Percentiles rank a stretch among this genome's conserved stretches.
Evolutionary conservation across 345 rosid genomes (phyloP).

Genomic region (Eucalyptus microcorys): DNA sequence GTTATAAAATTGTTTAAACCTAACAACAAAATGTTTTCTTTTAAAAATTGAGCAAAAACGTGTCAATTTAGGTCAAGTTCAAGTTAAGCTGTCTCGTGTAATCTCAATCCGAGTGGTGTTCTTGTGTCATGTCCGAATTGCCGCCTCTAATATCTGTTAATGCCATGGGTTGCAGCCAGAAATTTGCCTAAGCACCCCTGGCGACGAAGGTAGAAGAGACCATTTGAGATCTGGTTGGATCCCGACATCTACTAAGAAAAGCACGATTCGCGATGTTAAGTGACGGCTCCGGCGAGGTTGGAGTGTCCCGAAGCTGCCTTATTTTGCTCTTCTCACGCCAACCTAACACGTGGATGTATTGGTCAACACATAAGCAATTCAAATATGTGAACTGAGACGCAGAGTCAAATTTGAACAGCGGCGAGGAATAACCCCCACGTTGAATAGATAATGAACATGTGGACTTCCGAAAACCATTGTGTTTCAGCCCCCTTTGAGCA

Average conservation of each 20-base stretch:
- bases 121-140: not conserved
- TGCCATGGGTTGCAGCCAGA: not conserved
- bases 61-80: not conserved
- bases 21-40: not conserved
- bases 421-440: too few relatives aligned
- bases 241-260: too few relatives aligned
- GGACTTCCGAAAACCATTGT: too few relatives aligned
- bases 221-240: not conserved
- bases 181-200: not conserved
- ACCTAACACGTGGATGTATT: too few relatives aligned
- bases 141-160: not conserved
- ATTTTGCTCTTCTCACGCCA: not conserved
- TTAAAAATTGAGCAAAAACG: not conserved
- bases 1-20: not conserved
- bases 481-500: too few relatives aligned
- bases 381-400: too few relatives aligned
- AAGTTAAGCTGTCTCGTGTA: not conserved
- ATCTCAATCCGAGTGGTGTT: not conserved
- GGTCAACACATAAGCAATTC: too few relatives aligned
- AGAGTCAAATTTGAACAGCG: too few relatives aligned
- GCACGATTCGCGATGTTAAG: too few relatives aligned
- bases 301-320: too few relatives aligned
- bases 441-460: too few relatives aligned
- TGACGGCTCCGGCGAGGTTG: too few relatives aligned
- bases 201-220: not conserved